phyloP scores from a whole-genome alignment of 108 stramenopile species.

The Halocafeteria seosinensis region DNA sequence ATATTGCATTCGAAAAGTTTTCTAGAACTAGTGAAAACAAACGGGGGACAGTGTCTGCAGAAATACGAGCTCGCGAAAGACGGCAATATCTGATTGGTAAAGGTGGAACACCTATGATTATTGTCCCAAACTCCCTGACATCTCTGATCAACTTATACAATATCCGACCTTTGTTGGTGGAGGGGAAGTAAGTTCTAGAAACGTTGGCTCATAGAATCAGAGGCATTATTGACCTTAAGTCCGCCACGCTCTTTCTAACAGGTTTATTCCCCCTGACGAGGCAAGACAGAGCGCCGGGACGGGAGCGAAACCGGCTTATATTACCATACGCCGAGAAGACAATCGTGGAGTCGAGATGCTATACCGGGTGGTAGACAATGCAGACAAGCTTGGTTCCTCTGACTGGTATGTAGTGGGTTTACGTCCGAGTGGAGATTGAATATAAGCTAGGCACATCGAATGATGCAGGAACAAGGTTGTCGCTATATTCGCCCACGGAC shows the following conservation, averaged over 20 bases:
- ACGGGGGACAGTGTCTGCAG: neutral
- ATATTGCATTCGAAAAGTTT: neutral
- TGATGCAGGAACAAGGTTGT: too few species aligned
- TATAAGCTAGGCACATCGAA: too few species aligned
- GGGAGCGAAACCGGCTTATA: slow-evolving; percentile 6
- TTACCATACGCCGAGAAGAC: slow-evolving; percentile 20
- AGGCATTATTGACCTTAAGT: too few species aligned
- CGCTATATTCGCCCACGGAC: slow-evolving; percentile 72
- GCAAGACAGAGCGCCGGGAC: slow-evolving; percentile 16
- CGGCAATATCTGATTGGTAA: neutral
- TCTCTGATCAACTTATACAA: slow-evolving; percentile 64
- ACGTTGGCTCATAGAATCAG: slow-evolving; percentile 30
- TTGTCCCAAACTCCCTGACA: slow-evolving; percentile 77
- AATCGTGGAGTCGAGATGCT: slow-evolving; percentile 7
- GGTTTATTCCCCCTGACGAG: slow-evolving; percentile 34
- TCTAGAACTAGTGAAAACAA: neutral
- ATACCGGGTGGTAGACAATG: slow-evolving; percentile 77
- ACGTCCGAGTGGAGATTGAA: too few species aligned
- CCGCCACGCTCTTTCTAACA: too few species aligned
- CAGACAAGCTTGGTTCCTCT: slow-evolving; percentile 22
- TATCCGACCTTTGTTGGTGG: slow-evolving; percentile 60
- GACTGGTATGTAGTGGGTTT: slow-evolving; percentile 81
- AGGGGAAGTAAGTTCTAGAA: slow-evolving; percentile 51
- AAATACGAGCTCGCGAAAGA: neutral
- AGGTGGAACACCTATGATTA: slow-evolving; percentile 53